A percentile compares a stretch with the other conserved stretches of the same genome.
These are phyloP conservation scores for Maudiozyma bulderi DNA, from an alignment of 805 yeast species.

Conservation along the genomic window DNA sequence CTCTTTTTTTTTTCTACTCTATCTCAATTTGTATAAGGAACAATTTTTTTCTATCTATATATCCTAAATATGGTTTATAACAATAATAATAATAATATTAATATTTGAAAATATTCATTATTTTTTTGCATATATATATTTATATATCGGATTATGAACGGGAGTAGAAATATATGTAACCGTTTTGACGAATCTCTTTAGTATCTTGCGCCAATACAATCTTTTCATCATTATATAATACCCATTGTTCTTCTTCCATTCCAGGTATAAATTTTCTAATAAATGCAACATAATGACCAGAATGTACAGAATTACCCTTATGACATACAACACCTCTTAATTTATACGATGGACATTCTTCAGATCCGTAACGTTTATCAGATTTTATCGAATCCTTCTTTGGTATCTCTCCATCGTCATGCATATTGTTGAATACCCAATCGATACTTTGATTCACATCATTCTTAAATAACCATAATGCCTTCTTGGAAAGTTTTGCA, in stretches of 20 bases:
- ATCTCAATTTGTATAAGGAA: neutral
- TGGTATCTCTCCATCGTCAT: conserved; percentile 54
- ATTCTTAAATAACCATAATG: conserved; percentile 48
- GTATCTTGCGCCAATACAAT: conserved; percentile 47
- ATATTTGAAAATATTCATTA: too few relatives aligned
- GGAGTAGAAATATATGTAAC: conserved; percentile 36
- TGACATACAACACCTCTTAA: conserved; percentile 71
- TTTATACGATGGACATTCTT: conserved; percentile 11
- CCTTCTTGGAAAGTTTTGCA: conserved; percentile 55
- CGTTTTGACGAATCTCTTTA: conserved; percentile 38
- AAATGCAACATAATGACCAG: conserved; percentile 87
- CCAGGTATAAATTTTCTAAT: conserved; percentile 37
- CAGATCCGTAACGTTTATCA: conserved; percentile 9
- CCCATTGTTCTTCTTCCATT: conserved; percentile 42
- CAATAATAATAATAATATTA: neutral
- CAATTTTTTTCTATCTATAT: neutral
- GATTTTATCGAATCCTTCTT: conserved; percentile 2
- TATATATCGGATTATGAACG: neutral
- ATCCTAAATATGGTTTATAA: neutral
- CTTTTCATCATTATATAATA: conserved; percentile 81
- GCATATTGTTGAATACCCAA: conserved; percentile 80
- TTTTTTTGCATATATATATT: neutral
- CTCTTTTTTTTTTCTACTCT: neutral
- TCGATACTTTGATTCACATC: conserved; percentile 75
- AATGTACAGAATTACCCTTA: conserved; percentile 80